Evolutionary conservation across 805 yeast species (phyloP).

Genomic region (Lipomyces orientalis): DNA sequence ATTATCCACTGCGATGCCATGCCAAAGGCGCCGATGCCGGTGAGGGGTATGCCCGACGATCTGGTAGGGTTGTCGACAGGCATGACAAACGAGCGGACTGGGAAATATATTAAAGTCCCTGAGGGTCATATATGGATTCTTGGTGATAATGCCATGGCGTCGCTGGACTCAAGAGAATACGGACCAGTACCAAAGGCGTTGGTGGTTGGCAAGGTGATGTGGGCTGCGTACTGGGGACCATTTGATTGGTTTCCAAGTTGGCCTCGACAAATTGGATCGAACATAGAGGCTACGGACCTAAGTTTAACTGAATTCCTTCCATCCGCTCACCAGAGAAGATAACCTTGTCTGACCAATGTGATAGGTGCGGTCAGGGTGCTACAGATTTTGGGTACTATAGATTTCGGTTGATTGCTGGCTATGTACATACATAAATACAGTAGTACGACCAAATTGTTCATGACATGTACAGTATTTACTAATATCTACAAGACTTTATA

Average conservation of each 20-base stretch:
- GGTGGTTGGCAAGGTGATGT: slow-evolving; percentile 75
- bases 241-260: slow-evolving; percentile 18
- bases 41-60: slow-evolving; percentile 56
- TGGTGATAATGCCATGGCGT: slow-evolving; percentile 88
- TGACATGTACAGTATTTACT: slow-evolving; percentile 2
- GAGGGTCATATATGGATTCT: slow-evolving; percentile 97
- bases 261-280: slow-evolving; percentile 25
- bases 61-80: slow-evolving; percentile 53
- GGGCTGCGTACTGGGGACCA: slow-evolving; percentile 28
- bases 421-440: not conserved
- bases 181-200: slow-evolving; percentile 89
- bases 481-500: slow-evolving; percentile 1
- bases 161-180: slow-evolving; percentile 87
- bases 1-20: slow-evolving; percentile 48
- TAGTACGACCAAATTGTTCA: not conserved
- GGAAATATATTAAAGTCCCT: slow-evolving; percentile 75
- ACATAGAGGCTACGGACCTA: not conserved
- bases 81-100: slow-evolving; percentile 13
- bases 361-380: not conserved
- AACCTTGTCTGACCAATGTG: not conserved
- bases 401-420: not conserved
- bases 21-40: slow-evolving; percentile 10
- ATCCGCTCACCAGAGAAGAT: not conserved
- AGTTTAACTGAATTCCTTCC: not conserved
- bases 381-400: not conserved